phyloP scores from a whole-genome alignment of 108 stramenopile species.

The Skeletonema costatum region DNA sequence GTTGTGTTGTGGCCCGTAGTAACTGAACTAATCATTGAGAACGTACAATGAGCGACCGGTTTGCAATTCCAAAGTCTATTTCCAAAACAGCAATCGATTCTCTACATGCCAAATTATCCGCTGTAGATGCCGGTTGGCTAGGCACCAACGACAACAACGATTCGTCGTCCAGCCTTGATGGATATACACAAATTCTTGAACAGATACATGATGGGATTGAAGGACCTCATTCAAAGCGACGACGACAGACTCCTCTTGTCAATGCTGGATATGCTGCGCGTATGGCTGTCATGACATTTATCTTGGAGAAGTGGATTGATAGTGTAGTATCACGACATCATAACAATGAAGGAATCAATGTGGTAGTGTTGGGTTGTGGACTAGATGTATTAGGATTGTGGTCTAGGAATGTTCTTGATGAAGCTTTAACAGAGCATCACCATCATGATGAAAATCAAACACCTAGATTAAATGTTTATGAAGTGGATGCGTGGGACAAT shows the following conservation, averaged over 20 bases:
- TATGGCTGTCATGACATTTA: constrained; percentile 55
- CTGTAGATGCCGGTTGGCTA: constrained; percentile 55
- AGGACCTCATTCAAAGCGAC: not conserved
- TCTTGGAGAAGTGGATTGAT: constrained; percentile 33
- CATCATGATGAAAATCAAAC: constrained; percentile 32
- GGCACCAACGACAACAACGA: constrained; percentile 2
- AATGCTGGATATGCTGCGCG: constrained; percentile 81
- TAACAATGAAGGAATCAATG: constrained; percentile 21
- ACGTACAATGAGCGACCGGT: not conserved
- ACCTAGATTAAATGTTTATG: constrained; percentile 24
- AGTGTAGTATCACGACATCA: not conserved
- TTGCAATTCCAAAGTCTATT: constrained; percentile 37
- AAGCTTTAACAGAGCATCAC: not conserved
- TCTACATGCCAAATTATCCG: constrained; percentile 69
- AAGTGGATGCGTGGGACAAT: constrained; percentile 43
- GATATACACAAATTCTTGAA: constrained; percentile 22
- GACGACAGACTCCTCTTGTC: constrained; percentile 74
- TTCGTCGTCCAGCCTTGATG: not conserved
- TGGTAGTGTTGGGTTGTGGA: constrained; percentile 77
- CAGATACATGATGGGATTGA: constrained; percentile 1
- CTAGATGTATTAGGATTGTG: constrained; percentile 77
- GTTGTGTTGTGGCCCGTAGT: no score
- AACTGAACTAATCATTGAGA: no score
- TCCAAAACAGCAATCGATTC: constrained; percentile 73
- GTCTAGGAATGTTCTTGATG: constrained; percentile 43